Evolutionary conservation across 2,329 filamentous ascomycete genomes (phyloP).

Genomic region (Pseudogymnoascus sp.): DNA sequence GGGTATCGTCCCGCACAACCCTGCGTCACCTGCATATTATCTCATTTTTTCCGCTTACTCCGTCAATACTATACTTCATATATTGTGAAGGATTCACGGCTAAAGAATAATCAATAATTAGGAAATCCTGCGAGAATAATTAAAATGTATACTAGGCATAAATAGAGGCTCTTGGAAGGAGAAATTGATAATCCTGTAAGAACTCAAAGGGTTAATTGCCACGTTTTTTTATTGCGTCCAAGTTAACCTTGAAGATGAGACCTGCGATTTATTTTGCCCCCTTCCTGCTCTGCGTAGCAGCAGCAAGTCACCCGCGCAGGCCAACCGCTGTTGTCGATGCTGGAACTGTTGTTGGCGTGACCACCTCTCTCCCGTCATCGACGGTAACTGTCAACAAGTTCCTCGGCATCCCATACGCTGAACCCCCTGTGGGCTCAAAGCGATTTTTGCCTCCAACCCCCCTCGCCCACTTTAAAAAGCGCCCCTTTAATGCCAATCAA

Average conservation of each 20-base stretch:
- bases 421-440: background rate
- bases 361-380: background rate
- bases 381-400: slow-evolving; percentile 11
- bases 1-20: background rate
- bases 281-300: background rate
- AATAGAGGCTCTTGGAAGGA: background rate
- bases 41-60: background rate
- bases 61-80: background rate
- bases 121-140: background rate
- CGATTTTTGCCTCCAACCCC: slow-evolving; percentile 9
- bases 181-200: background rate
- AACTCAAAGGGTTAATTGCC: background rate
- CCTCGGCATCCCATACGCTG: slow-evolving; percentile 9
- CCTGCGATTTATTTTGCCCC: background rate
- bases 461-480: background rate
- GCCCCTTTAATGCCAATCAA: background rate
- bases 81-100: background rate
- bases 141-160: background rate
- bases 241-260: background rate
- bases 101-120: background rate
- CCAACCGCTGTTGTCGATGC: slow-evolving; percentile 1
- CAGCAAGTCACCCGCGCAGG: background rate
- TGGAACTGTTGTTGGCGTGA: background rate
- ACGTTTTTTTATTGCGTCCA: background rate
- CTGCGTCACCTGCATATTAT: background rate